phyloP scores from a whole-genome alignment of 2,329 filamentous ascomycete genomes.

The Pseudodiploospora longispora region DNA sequence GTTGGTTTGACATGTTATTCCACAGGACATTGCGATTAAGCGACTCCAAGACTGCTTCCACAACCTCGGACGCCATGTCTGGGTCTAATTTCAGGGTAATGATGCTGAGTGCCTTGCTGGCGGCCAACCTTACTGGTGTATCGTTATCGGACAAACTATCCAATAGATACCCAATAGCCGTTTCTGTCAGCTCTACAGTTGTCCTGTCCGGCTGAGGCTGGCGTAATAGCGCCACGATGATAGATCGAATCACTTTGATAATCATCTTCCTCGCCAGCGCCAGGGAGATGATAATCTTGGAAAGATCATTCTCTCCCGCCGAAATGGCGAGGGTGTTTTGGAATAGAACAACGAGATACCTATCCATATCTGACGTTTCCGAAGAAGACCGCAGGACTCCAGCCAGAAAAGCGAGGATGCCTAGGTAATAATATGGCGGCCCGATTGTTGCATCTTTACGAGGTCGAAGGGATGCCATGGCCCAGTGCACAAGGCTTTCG shows the following conservation, averaged over 20 bases:
- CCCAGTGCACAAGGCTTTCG: slow-evolving; percentile 61
- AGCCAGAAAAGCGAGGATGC: slow-evolving; percentile 70
- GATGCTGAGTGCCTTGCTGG: slow-evolving; percentile 86
- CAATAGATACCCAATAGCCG: slow-evolving; percentile 73
- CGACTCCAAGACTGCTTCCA: slow-evolving; percentile 75
- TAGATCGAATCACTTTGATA: slow-evolving; percentile 75
- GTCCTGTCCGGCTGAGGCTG: slow-evolving; percentile 33
- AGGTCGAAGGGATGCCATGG: slow-evolving; percentile 51
- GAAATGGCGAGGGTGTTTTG: slow-evolving; percentile 52
- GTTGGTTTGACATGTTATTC: slow-evolving; percentile 29
- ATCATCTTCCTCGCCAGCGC: slow-evolving; percentile 74
- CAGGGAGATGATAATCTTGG: slow-evolving; percentile 54
- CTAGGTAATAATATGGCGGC: slow-evolving; percentile 68
- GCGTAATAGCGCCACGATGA: slow-evolving; percentile 58
- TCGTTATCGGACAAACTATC: slow-evolving; percentile 77
- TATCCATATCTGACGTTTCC: slow-evolving; percentile 66
- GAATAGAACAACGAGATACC: slow-evolving; percentile 60
- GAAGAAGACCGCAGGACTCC: slow-evolving; percentile 62
- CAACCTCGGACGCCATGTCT: slow-evolving; percentile 77
- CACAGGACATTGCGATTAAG: slow-evolving; percentile 52
- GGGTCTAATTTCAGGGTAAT: slow-evolving; percentile 72
- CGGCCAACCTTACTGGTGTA: slow-evolving; percentile 81
- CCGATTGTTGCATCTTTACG: slow-evolving; percentile 24
- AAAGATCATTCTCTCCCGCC: slow-evolving; percentile 38
- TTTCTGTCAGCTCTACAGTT: slow-evolving; percentile 58